These are phyloP conservation scores for Tardiomyces digboiensis DNA, from an alignment of 1,139 yeast species.

Conservation along the genomic window DNA sequence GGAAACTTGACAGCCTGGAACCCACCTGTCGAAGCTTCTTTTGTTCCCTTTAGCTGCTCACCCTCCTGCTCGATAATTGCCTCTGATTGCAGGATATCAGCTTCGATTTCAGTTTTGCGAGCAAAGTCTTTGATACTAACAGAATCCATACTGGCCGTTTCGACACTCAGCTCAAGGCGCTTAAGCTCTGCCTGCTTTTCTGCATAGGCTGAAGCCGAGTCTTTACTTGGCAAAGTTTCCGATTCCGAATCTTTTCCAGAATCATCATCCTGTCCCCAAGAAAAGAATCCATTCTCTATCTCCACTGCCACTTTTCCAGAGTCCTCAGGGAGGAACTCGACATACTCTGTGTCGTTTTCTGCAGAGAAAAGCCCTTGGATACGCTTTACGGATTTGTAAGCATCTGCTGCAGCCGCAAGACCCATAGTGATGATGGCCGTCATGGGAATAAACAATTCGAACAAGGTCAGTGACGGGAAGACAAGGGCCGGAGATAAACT, in stretches of 20 bases:
- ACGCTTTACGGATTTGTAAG: constrained; percentile 53
- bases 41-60: no score
- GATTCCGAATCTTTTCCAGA: no score
- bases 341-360: constrained; percentile 26
- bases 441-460: constrained; percentile 66
- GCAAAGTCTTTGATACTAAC: not conserved
- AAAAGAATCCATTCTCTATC: constrained; percentile 46
- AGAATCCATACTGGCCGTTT: not conserved
- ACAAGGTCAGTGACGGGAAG: constrained; percentile 74
- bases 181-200: constrained; percentile 6
- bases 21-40: not conserved
- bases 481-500: constrained; percentile 56
- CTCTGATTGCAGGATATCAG: not conserved
- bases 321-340: constrained; percentile 23
- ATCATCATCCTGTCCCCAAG: constrained; percentile 51
- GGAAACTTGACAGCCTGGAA: constrained; percentile 19
- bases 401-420: constrained; percentile 50
- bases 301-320: constrained; percentile 36
- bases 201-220: constrained; percentile 3
- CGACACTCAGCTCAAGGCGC: constrained; percentile 1
- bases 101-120: not conserved
- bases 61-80: no score
- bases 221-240: no score
- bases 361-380: constrained; percentile 46
- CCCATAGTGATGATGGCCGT: constrained; percentile 53